These are phyloP conservation scores for Wallacemonas sp. DNA, from an alignment of 208 protist species.

Conservation along the genomic window DNA sequence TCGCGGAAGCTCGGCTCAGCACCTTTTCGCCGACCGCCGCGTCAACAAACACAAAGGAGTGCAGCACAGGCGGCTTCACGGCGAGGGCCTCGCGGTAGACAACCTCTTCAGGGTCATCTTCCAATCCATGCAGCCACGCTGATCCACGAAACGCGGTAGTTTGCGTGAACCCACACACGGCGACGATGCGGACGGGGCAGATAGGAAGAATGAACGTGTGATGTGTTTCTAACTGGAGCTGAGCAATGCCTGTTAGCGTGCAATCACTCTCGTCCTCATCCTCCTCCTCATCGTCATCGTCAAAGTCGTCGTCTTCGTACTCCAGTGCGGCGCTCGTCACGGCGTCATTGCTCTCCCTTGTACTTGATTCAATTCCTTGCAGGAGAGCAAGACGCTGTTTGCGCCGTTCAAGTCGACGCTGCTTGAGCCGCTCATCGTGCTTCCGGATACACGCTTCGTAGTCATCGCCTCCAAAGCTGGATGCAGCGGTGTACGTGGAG, in stretches of 20 bases:
- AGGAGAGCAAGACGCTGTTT: background rate
- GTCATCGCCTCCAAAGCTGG: conserved; percentile 15
- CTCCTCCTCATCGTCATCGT: conserved; percentile 1
- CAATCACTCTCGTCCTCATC: background rate
- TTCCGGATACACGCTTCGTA: background rate
- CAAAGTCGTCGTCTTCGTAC: background rate
- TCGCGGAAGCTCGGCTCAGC: conserved; percentile 38
- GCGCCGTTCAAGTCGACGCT: conserved; percentile 1
- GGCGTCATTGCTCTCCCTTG: background rate
- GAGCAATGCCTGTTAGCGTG: conserved; percentile 14
- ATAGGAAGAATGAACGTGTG: conserved; percentile 42
- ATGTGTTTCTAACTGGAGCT: conserved; percentile 7
- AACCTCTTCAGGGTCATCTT: conserved; percentile 49
- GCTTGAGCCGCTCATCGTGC: conserved; percentile 1
- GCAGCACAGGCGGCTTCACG: conserved; percentile 47
- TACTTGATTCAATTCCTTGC: background rate
- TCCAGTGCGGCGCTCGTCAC: background rate
- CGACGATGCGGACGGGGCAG: conserved; percentile 51
- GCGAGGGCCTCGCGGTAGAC: conserved; percentile 37
- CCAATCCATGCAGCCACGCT: conserved; percentile 50
- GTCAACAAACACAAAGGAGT: conserved; percentile 37
- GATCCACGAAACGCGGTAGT: conserved; percentile 38
- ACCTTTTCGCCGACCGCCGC: conserved; percentile 47
- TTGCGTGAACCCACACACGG: conserved; percentile 34
- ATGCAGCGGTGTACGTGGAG: conserved; percentile 4